A percentile compares a stretch with the other conserved stretches of the same genome.
Conservation (phyloP, 2,329 filamentous ascomycete genomes). For the Ceratocystis variospora region DNA sequence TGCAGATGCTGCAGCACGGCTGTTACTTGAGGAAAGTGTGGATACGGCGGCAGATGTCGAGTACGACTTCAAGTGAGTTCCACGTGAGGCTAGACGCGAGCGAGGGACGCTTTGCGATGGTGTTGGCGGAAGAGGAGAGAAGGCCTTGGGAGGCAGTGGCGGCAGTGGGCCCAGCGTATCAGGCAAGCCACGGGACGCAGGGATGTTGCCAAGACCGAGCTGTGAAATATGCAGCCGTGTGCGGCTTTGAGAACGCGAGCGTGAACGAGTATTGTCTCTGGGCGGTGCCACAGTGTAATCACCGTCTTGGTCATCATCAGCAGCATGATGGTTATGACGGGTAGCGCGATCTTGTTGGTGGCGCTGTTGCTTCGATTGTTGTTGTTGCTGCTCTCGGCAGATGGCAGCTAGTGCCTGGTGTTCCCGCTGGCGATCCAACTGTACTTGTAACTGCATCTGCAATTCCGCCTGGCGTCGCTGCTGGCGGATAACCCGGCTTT, state of each 20-base stretch:
- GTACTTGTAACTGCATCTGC: slow-evolving; percentile 9
- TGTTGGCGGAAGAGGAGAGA: slow-evolving; percentile 6
- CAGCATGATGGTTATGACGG: not conserved
- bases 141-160: not conserved
- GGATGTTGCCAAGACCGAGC: slow-evolving; percentile 11
- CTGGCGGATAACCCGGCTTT: slow-evolving; percentile 12
- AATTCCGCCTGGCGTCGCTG: slow-evolving; percentile 12
- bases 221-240: slow-evolving; percentile 2
- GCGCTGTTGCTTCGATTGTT: not conserved
- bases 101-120: not conserved
- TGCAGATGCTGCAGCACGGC: not conserved
- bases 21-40: not conserved
- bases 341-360: not conserved
- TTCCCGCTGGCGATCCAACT: slow-evolving; percentile 2
- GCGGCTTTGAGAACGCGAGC: slow-evolving; percentile 1
- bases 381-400: not conserved
- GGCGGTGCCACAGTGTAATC: not conserved
- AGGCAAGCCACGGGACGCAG: not conserved
- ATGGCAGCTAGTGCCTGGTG: slow-evolving; percentile 5
- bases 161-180: slow-evolving; percentile 9
- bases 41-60: not conserved
- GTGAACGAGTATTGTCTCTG: not conserved
- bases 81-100: not conserved
- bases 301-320: not conserved
- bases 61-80: not conserved